phyloP scores from a whole-genome alignment of 2,329 filamentous ascomycete species.

The Trichoderma sp. region DNA sequence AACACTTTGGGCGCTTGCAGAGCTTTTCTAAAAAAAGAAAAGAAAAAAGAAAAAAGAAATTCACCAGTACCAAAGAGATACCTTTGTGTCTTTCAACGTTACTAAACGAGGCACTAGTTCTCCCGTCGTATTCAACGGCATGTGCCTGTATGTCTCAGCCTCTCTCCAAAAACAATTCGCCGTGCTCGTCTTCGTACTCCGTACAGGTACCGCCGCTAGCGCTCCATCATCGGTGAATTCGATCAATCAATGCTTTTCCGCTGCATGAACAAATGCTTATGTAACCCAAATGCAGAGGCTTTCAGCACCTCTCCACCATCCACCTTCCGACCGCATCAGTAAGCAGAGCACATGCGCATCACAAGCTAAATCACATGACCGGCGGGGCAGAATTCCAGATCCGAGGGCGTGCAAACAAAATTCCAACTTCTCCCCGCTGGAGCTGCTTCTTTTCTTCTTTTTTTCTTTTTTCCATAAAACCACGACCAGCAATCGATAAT shows the following conservation, averaged over 20 bases:
- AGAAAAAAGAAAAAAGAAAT: neutral
- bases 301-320: neutral
- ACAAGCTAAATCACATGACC: constrained; percentile 27
- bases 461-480: constrained; percentile 26
- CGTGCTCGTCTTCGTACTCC: neutral
- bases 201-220: neutral
- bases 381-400: neutral
- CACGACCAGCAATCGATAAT: constrained; percentile 44
- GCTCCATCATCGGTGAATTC: neutral
- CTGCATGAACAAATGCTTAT: neutral
- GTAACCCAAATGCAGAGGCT: neutral
- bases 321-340: neutral
- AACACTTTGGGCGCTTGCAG: neutral
- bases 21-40: neutral
- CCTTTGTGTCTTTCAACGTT: neutral
- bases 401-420: neutral
- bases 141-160: constrained; percentile 12
- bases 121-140: neutral
- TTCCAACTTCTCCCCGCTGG: neutral
- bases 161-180: neutral
- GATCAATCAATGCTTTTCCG: neutral
- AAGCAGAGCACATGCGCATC: neutral
- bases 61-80: neutral
- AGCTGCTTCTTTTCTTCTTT: neutral
- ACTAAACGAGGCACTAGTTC: neutral